Evolutionary conservation across 2,329 filamentous ascomycete species (phyloP).

Genomic region (Pseudogymnoascus sp.): DNA sequence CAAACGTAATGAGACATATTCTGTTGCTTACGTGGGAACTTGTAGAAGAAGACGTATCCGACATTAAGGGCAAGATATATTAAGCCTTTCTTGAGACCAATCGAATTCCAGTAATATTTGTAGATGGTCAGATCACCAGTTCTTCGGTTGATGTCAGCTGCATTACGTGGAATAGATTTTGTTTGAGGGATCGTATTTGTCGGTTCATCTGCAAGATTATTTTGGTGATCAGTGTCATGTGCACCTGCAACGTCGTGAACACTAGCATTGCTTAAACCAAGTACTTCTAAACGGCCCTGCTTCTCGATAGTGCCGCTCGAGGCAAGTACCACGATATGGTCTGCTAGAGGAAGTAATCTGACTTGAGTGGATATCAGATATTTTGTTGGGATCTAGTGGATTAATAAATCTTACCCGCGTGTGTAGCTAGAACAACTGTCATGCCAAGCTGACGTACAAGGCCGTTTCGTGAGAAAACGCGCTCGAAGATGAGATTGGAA

Average conservation of each 20-base stretch:
- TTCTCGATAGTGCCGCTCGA: conserved; percentile 28
- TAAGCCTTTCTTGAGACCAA: conserved; percentile 6
- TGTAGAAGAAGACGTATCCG: conserved; percentile 1
- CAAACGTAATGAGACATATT: neutral
- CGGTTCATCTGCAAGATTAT: neutral
- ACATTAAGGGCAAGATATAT: neutral
- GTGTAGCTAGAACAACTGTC: conserved; percentile 32
- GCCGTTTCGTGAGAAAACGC: conserved; percentile 14
- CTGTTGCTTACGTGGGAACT: neutral
- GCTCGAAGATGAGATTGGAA: conserved; percentile 12
- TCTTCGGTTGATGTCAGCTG: neutral
- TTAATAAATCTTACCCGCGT: neutral
- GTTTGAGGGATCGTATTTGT: neutral
- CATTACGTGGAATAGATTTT: neutral
- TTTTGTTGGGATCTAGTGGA: neutral
- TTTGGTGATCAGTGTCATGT: neutral
- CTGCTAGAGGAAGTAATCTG: conserved; percentile 25
- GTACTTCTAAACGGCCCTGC: conserved; percentile 30
- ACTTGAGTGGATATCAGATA: neutral
- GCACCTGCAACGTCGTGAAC: neutral
- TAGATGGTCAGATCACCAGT: conserved; percentile 17
- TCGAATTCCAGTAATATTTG: conserved; percentile 16
- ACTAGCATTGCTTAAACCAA: conserved; percentile 20
- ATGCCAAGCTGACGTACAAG: conserved; percentile 21
- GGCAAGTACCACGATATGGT: conserved; percentile 30